Evolutionary conservation across 2,329 filamentous ascomycete genomes (phyloP).

Genomic region (Fusarium neocosmosporiellum): DNA sequence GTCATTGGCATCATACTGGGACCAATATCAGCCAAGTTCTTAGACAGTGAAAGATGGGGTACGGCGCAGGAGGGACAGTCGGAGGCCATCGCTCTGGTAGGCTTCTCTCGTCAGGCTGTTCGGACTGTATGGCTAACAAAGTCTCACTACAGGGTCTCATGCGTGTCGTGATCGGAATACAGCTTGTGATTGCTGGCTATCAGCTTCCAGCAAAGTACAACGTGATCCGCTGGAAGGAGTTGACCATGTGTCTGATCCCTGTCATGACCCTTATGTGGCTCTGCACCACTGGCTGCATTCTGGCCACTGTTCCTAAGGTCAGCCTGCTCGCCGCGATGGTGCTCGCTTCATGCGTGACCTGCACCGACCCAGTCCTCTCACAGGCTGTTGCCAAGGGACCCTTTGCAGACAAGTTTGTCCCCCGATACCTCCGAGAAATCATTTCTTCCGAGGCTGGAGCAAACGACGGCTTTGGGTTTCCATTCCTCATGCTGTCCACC

Average conservation of each 20-base stretch:
- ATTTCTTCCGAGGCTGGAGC: conserved; percentile 71
- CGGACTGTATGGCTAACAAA: not conserved
- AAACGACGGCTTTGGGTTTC: conserved; percentile 72
- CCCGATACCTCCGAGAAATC: conserved; percentile 66
- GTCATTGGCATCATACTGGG: conserved; percentile 64
- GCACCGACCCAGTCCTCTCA: conserved; percentile 71
- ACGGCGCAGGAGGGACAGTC: conserved; percentile 42
- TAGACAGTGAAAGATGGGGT: conserved; percentile 52
- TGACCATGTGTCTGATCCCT: conserved; percentile 65
- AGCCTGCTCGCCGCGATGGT: conserved; percentile 65
- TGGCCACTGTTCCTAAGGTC: conserved; percentile 65
- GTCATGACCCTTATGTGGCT: conserved; percentile 73
- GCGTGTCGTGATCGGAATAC: conserved; percentile 69
- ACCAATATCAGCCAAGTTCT: conserved; percentile 63
- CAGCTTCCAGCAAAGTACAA: conserved; percentile 69
- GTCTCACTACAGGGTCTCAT: conserved; percentile 54
- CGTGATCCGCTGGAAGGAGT: conserved; percentile 60
- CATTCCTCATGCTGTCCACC: conserved; percentile 68
- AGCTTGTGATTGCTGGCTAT: conserved; percentile 70
- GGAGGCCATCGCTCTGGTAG: conserved; percentile 54
- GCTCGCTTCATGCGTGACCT: conserved; percentile 70
- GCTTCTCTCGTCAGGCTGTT: not conserved
- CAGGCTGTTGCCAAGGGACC: conserved; percentile 72
- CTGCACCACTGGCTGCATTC: conserved; percentile 64
- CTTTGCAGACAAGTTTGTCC: conserved; percentile 69